Conservation (phyloP, 2,329 filamentous ascomycete species). For the Aspergillus clavatus region DNA sequence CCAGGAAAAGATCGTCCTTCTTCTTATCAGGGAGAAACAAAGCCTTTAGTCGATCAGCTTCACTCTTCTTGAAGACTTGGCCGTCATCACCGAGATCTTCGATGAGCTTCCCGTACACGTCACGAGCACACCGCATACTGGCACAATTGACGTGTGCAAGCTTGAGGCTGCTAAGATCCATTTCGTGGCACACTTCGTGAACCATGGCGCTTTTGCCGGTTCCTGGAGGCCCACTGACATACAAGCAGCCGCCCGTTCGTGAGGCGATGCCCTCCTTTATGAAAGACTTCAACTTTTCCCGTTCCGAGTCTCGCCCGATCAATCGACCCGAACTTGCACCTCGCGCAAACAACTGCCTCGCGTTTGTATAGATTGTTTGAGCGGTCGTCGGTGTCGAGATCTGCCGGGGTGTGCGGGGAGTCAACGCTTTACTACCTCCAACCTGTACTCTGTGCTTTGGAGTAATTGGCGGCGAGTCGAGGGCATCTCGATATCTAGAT, state of each 20-base stretch:
- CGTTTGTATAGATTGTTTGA: conserved; percentile 78
- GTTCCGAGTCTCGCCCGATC: conserved; percentile 69
- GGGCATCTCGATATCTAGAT: conserved; percentile 67
- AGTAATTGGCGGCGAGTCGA: conserved; percentile 66
- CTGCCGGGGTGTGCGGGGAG: conserved; percentile 73
- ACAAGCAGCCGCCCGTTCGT: conserved; percentile 72
- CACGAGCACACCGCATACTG: conserved; percentile 83
- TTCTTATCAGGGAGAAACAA: conserved; percentile 64
- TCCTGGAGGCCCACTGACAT: conserved; percentile 91
- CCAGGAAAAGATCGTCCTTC: conserved; percentile 60
- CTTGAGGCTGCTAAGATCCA: conserved; percentile 53
- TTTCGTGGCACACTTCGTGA: conserved; percentile 65
- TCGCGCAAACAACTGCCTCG: conserved; percentile 79
- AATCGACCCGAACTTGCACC: conserved; percentile 70
- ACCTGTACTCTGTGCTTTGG: conserved; percentile 80
- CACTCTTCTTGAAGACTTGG: conserved; percentile 61
- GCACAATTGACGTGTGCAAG: conserved; percentile 91
- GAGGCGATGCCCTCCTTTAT: conserved; percentile 59
- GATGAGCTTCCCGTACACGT: conserved; percentile 75
- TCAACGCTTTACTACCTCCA: conserved; percentile 66
- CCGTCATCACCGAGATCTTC: conserved; percentile 62
- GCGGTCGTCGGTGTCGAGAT: conserved; percentile 61
- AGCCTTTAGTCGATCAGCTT: conserved; percentile 62
- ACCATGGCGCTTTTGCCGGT: conserved; percentile 97
- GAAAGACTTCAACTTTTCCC: conserved; percentile 63